These are phyloP conservation scores for Lecanicillium sp. DNA, from an alignment of 2,329 filamentous ascomycete genomes.

Conservation along the genomic window DNA sequence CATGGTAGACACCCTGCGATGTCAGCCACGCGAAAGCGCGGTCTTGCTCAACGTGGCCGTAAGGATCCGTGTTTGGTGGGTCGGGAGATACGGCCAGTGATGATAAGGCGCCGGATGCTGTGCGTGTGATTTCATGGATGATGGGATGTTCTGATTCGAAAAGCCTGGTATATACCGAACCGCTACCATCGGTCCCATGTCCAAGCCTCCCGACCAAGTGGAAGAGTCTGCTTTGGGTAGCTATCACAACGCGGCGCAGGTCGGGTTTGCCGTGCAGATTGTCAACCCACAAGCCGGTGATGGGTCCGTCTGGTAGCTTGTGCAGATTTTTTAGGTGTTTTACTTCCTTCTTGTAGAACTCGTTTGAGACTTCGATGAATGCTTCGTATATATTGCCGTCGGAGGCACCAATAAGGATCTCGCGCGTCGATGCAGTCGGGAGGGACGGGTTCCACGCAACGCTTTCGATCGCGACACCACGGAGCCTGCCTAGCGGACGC, in stretches of 20 bases:
- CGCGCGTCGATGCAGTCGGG: constrained; percentile 86
- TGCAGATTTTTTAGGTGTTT: constrained; percentile 81
- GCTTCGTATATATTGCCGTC: constrained; percentile 94
- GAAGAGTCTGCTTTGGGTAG: constrained; percentile 68
- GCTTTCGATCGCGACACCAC: constrained; percentile 79
- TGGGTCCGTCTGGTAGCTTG: constrained; percentile 70
- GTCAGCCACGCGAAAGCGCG: constrained; percentile 86
- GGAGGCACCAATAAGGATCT: constrained; percentile 85
- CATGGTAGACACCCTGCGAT: constrained; percentile 78
- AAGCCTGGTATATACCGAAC: constrained; percentile 76
- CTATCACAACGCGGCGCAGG: constrained; percentile 67
- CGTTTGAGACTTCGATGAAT: constrained; percentile 87
- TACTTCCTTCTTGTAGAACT: constrained; percentile 93
- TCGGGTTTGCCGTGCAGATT: constrained; percentile 60
- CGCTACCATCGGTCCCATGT: constrained; percentile 67
- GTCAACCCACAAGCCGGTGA: constrained; percentile 83
- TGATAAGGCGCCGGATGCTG: constrained; percentile 48
- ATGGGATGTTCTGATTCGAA: constrained; percentile 82
- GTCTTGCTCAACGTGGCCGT: constrained; percentile 57
- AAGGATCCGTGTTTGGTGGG: constrained; percentile 41
- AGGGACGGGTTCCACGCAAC: constrained; percentile 92
- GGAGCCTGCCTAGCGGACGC: constrained; percentile 70
- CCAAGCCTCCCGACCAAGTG: constrained; percentile 76
- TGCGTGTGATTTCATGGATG: constrained; percentile 60
- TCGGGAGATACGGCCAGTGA: constrained; percentile 72